Evolutionary conservation across 1,139 yeast genomes (phyloP).

Genomic region (Yamadazyma buinensis): DNA sequence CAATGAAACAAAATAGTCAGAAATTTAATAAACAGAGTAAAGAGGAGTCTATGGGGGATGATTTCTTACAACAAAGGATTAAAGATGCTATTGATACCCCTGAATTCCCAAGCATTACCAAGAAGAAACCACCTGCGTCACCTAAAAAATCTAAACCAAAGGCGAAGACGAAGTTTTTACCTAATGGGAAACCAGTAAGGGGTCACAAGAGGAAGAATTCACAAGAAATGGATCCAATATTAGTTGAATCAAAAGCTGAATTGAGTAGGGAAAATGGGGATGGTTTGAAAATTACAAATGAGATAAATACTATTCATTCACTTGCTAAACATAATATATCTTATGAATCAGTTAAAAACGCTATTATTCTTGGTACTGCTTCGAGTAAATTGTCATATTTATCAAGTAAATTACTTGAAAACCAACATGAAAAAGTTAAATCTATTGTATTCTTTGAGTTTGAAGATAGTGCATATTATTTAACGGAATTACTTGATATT

Average conservation of each 20-base stretch:
- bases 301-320: constrained; percentile 13
- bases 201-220: constrained; percentile 7
- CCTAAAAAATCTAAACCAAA: constrained; percentile 1
- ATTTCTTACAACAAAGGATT: constrained; percentile 14
- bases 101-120: constrained; percentile 6
- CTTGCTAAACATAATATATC: constrained; percentile 14
- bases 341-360: constrained; percentile 23
- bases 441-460: constrained; percentile 67
- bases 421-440: constrained; percentile 43
- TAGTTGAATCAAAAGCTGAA: constrained; percentile 5
- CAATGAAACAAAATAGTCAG: constrained; percentile 29
- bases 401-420: constrained; percentile 49
- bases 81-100: constrained; percentile 12
- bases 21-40: constrained; percentile 28
- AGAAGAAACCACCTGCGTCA: neutral
- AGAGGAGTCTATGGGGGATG: constrained; percentile 16
- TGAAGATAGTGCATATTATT: constrained; percentile 66
- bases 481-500: constrained; percentile 61
- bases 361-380: constrained; percentile 51
- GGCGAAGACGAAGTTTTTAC: neutral
- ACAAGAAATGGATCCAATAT: constrained; percentile 1
- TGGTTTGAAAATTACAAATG: constrained; percentile 19
- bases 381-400: constrained; percentile 62
- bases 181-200: neutral
- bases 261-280: constrained; percentile 17